phyloP scores from a whole-genome alignment of 2,329 filamentous ascomycete species.

The Helotiales sp. region DNA sequence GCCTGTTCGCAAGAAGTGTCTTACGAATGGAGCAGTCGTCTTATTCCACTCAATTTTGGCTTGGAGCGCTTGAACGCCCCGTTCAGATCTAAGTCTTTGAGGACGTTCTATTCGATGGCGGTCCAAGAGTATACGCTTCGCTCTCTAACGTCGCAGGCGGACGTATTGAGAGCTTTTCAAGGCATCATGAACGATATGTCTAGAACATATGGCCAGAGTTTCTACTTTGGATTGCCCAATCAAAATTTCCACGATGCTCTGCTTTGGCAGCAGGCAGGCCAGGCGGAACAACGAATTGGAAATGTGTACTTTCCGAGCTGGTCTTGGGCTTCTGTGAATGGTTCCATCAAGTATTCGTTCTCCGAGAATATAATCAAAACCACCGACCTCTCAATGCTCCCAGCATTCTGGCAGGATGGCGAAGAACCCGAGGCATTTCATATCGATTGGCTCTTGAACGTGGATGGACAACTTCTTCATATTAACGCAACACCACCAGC shows the following conservation, averaged over 20 bases:
- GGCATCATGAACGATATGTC: slow-evolving; percentile 5
- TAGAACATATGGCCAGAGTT: background rate
- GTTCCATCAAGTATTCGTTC: slow-evolving; percentile 6
- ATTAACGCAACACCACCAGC: background rate
- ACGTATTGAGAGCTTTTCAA: slow-evolving; percentile 5
- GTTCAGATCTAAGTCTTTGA: background rate
- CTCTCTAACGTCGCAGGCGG: slow-evolving; percentile 2
- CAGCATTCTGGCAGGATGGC: slow-evolving; percentile 3
- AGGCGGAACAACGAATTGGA: background rate
- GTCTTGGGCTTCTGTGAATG: slow-evolving; percentile 4
- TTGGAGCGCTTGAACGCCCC: background rate
- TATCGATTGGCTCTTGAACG: background rate
- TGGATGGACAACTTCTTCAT: background rate
- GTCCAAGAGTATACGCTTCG: slow-evolving; percentile 6
- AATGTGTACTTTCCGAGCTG: background rate
- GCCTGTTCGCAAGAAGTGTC: background rate
- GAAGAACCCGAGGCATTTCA: background rate
- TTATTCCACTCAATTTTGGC: background rate
- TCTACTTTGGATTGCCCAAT: background rate
- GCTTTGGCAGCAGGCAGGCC: background rate
- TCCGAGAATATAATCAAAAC: background rate
- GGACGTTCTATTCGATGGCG: background rate
- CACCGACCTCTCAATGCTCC: background rate
- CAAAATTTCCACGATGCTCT: slow-evolving; percentile 1
- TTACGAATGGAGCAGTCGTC: background rate